Evolutionary conservation across 305 asterid genomes (phyloP), one percentile per base, ranked within the genome.

Genomic region (Caryopteris hybrid): DNA sequence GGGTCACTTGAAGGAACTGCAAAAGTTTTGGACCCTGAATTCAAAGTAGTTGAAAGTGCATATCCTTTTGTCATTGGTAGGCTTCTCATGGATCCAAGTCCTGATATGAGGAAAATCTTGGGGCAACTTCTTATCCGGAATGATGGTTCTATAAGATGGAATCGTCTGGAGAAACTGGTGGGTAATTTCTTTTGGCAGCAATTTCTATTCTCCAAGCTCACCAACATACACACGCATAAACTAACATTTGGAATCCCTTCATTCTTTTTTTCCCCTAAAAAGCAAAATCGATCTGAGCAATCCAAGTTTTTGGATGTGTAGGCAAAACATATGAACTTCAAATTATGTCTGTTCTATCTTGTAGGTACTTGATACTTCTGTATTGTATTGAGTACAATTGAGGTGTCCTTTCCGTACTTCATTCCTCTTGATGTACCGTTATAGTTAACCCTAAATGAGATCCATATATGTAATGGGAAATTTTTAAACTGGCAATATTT

Each of bases 1-100:
- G 99, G 99, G 71, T 88, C 99, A 66, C 99, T 93, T 56, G 99
- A 93, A 84, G 99, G 99, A 65, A 93, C 99, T 50, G 99, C 99
- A 27, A 93, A 93, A 79, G 81, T 84, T 47, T 78, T 93, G 79
- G 99, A 93, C 76, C 99, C 99, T 74, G 94, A 83, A 67, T 93
- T 93, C 76, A 87, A 93, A 79, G 99, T 91, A 66, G 91, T 93
- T 20, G 99, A 91, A 84, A 93, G 99, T 81, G 97, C 99, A 52
- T 93, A 93, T 80, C 99, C 99, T 56, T 93, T 91, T 76, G 95
- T 93, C 62, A 91, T 93, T 21, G 97, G 96, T 71, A 83, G 97
- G 81, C 88, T 91, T 53, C 80, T 93, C 81, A 81, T 74, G 71
- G 97, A 93, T 84, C 92, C 99, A 43, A 88, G 86, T 81, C 96